Percentiles rank a stretch among this genome's conserved stretches.
These are phyloP conservation scores for Kalmusia sp. DNA, from an alignment of 2,329 filamentous ascomycete genomes.

Conservation along the genomic window DNA sequence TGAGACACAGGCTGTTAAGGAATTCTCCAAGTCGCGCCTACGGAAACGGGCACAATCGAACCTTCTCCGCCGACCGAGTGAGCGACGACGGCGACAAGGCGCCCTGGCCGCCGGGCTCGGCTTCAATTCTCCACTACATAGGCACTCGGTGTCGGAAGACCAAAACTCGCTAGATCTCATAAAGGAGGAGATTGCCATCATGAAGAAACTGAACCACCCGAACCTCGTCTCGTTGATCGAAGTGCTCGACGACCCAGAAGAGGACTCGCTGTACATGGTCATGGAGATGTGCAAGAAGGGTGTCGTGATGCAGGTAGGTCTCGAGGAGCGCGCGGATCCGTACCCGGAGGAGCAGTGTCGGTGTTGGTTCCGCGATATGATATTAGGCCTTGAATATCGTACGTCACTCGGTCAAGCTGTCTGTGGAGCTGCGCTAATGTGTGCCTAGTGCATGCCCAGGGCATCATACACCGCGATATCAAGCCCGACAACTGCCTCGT, in stretches of 20 bases:
- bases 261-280: conserved; percentile 98
- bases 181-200: conserved; percentile 95
- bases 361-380: conserved; percentile 92
- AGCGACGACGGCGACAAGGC: conserved; percentile 60
- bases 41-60: conserved; percentile 91
- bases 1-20: conserved; percentile 80
- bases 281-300: conserved; percentile 99
- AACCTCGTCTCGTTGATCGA: conserved; percentile 95
- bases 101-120: conserved; percentile 59
- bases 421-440: conserved; percentile 21
- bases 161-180: conserved; percentile 85
- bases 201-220: conserved; percentile 96
- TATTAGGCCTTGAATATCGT: conserved; percentile 93
- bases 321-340: conserved; percentile 82
- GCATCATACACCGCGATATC: conserved; percentile 94
- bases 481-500: conserved; percentile 96
- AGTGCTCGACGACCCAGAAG: conserved; percentile 91
- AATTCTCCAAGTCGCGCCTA: conserved; percentile 92
- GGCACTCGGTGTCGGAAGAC: conserved; percentile 63
- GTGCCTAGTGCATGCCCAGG: conserved; percentile 81
- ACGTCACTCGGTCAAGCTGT: conserved; percentile 45
- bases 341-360: conserved; percentile 84
- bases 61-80: conserved; percentile 72
- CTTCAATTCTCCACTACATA: conserved; percentile 70
- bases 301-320: conserved; percentile 92